Evolutionary conservation across 2,329 filamentous ascomycete genomes (phyloP).

Genomic region (Exophiala sp.): DNA sequence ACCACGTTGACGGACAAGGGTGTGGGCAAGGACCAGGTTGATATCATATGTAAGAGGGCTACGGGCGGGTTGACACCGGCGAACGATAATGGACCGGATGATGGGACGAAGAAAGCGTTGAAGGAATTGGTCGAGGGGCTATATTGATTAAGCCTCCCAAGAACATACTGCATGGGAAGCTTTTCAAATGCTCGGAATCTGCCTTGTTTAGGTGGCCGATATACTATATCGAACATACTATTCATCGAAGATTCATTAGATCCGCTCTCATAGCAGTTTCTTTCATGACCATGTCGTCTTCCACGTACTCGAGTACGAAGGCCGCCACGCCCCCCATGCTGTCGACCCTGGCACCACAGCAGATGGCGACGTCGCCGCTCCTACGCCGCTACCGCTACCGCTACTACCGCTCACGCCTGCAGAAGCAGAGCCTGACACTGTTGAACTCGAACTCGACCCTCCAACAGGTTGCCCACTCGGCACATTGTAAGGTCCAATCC

Average conservation of each 20-base stretch:
- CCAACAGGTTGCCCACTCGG: constrained; percentile 27
- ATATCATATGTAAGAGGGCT: constrained; percentile 24
- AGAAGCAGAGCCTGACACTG: background rate
- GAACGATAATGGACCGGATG: constrained; percentile 17
- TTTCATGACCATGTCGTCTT: background rate
- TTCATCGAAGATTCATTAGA: too few relatives aligned
- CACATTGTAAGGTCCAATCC: constrained; percentile 47
- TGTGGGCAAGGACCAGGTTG: constrained; percentile 26
- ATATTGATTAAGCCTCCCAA: constrained; percentile 4
- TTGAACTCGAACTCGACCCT: background rate
- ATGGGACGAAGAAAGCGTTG: constrained; percentile 12
- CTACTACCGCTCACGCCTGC: background rate
- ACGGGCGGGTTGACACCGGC: constrained; percentile 21
- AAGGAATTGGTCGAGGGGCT: constrained; percentile 21
- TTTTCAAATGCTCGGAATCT: background rate
- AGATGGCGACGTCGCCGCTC: too few relatives aligned
- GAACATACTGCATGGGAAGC: too few relatives aligned
- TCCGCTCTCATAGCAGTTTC: too few relatives aligned
- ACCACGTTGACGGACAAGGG: constrained; percentile 26
- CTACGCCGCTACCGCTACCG: too few relatives aligned
- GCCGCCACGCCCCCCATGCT: background rate
- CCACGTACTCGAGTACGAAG: background rate
- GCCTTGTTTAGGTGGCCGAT: too few relatives aligned
- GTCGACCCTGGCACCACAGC: background rate
- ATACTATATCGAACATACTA: too few relatives aligned